Evolutionary conservation across 495 filamentous ascomycete genomes (phyloP), one percentile per base, ranked within the genome.

Genomic region (Xylaria telfairii): DNA sequence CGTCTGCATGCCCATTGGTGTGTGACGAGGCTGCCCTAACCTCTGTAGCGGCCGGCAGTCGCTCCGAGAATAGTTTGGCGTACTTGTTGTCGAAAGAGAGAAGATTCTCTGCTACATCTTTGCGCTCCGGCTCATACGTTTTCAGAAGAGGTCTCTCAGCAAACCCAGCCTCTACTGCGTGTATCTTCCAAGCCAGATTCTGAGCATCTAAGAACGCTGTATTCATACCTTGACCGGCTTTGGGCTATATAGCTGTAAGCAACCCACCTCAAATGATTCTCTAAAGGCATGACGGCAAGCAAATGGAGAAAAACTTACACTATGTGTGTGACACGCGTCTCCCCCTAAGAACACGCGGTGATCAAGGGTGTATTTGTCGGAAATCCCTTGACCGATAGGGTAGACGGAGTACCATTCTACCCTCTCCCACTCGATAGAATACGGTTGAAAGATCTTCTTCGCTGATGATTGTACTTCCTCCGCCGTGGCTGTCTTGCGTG

Each of bases 171-270:
- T 93, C 87, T 30, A 92, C 90, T 39, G 89, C 86, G 67, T 89
- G 88, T 28, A 97, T 86, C 79, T 96, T 96, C 93, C 93, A 97
- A 5, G 90, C 92, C 4, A 97, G 83, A 74, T 96, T 96, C 73
- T 89, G 89, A 4, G 90, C 89, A 76, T 97, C 93, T 47, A 93
- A 87, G 83, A 96, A 92, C 15, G 90, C 91, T 41, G 92, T 89
- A 73, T 96, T 96, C 92, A 95, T 93, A 24, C 93, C 93, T 78
- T 94, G 93, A 8, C 92, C 93, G 30, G 92, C 92, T 79, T 94
- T 94, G 5, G 93, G 92, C 54, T 87, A 47, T 21, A 49, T 9
- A 19, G 19, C 7, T 42, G 46, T 70, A 37, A 65, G 46, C 65
- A 42, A 77, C 24, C 64, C 17, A 28, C 19, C 9, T 51, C 1